Percentiles rank a stretch among this genome's conserved stretches.
Conservation (phyloP, 768 basidiomycete genomes). For the Hemileccinum rubropunctum region DNA sequence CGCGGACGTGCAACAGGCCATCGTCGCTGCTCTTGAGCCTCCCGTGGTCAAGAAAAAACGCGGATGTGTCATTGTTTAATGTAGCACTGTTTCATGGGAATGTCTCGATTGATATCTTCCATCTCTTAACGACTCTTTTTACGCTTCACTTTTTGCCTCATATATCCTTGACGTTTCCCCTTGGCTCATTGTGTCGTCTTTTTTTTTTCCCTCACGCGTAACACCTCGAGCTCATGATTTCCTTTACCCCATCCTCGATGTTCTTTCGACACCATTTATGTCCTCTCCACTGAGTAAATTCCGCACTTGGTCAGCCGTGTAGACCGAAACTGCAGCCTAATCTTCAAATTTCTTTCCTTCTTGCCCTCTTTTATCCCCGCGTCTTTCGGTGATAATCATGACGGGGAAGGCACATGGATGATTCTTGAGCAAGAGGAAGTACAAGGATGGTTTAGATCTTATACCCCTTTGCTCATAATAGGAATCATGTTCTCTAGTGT, state of each 20-base stretch:
- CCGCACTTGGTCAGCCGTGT: slow-evolving; percentile 19
- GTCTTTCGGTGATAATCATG: neutral
- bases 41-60: slow-evolving; percentile 82
- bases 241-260: slow-evolving; percentile 25
- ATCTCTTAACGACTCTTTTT: slow-evolving; percentile 35
- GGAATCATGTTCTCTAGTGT: slow-evolving; percentile 13
- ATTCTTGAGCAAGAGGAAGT: slow-evolving; percentile 19
- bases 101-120: slow-evolving; percentile 30
- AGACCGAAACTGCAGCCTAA: slow-evolving; percentile 27
- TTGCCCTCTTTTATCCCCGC: slow-evolving; percentile 5
- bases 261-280: slow-evolving; percentile 15
- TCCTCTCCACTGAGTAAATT: slow-evolving; percentile 27
- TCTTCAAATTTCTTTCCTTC: slow-evolving; percentile 13
- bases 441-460: slow-evolving; percentile 16
- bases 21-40: slow-evolving; percentile 97
- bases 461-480: slow-evolving; percentile 22
- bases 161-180: slow-evolving; percentile 37
- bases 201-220: slow-evolving; percentile 16
- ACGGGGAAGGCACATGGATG: slow-evolving; percentile 11
- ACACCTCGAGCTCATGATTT: slow-evolving; percentile 23
- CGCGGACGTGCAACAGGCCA: slow-evolving; percentile 51
- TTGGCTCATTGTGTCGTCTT: slow-evolving; percentile 21
- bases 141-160: slow-evolving; percentile 31
- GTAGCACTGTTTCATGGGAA: slow-evolving; percentile 26
- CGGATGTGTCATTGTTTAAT: slow-evolving; percentile 85